These are phyloP conservation scores for Sanghuangporus baumii DNA, from an alignment of 1,284 basidiomycete genomes.

Conservation along the genomic window DNA sequence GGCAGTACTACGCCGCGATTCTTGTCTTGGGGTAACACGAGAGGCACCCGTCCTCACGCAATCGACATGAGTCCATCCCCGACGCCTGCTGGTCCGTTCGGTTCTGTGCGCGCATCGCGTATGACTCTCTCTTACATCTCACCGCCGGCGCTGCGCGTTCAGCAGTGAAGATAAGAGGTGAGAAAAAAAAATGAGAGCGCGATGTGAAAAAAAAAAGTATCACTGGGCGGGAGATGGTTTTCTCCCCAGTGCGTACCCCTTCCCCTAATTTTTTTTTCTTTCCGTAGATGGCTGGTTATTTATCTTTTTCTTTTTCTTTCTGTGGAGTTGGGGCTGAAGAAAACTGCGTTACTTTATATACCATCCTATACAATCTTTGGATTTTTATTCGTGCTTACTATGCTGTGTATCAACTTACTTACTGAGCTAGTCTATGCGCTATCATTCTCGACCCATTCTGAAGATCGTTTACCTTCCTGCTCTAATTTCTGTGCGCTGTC, in stretches of 20 bases:
- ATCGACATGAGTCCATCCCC: conserved; percentile 13
- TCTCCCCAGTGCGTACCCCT: background rate
- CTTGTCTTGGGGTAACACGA: conserved; percentile 5
- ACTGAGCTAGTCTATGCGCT: background rate
- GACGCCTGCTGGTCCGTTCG: conserved; percentile 11
- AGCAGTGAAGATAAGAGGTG: background rate
- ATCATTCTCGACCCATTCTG: background rate
- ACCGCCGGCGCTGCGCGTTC: conserved; percentile 8
- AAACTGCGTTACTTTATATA: background rate
- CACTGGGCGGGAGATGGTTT: background rate
- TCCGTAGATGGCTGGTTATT: background rate
- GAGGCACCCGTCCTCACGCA: conserved; percentile 1
- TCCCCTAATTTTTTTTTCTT: background rate
- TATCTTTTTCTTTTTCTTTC: background rate
- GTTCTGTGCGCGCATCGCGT: conserved; percentile 11
- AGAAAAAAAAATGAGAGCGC: background rate
- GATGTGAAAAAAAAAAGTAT: background rate
- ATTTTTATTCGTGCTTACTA: background rate
- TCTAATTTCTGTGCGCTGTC: background rate
- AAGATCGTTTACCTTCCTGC: background rate
- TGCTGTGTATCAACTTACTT: background rate
- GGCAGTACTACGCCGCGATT: conserved; percentile 16
- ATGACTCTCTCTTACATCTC: conserved; percentile 11
- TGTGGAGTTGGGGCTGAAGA: background rate
- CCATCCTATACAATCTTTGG: background rate